Evolutionary conservation across 1,284 basidiomycete species (phyloP), one percentile per base, ranked within the genome.

Genomic region (Testicularia cyperi): DNA sequence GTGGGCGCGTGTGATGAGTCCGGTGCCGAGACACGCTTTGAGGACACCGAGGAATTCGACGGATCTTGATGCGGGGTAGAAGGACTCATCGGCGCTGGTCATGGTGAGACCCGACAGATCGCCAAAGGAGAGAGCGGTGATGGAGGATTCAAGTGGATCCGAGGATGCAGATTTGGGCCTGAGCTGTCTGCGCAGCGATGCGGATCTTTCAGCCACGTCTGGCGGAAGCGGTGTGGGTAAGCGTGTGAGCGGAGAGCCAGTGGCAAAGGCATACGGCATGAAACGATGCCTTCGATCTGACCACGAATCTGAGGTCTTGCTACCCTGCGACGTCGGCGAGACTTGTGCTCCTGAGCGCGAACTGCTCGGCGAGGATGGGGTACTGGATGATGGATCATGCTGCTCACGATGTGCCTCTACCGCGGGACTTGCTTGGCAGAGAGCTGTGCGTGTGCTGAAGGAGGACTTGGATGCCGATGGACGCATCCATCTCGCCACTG

Each of bases 1-100:
- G 53, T 68, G 57, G 4, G 70, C 72, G 38, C 72, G 63, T 16
- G 44, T 55, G 39, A 68, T 55, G 33, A 74, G 62, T 6, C 70
- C 70, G 7, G 68, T 68, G 19, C 63, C 57, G 15, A 74, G 52
- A 48, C 72, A 73, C 3, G 72, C 72, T 25, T 67, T 64, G 36
- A 74, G 64, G 29, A 74, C 60, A 31, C 68, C 53, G 19, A 69
- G 27, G 25, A 42, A 67, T 35, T 74, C 72, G 40, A 67, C 44
- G 16, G 55, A 28, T 24, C 52, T 57, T 16, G 55, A 43, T 8
- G 68, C 65, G 5, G 69, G 68, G 27, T 65, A 74, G 61, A 63
- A 58, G 9, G 36, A 38, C 32, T 70, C 61, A 43, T 74, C 55
- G 19, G 40, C 29, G 41, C 61, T 61, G 45, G 49, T 51, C 46